Conservation (phyloP, 2,329 filamentous ascomycete species). For the Cephalotrichum gorgonifer region DNA sequence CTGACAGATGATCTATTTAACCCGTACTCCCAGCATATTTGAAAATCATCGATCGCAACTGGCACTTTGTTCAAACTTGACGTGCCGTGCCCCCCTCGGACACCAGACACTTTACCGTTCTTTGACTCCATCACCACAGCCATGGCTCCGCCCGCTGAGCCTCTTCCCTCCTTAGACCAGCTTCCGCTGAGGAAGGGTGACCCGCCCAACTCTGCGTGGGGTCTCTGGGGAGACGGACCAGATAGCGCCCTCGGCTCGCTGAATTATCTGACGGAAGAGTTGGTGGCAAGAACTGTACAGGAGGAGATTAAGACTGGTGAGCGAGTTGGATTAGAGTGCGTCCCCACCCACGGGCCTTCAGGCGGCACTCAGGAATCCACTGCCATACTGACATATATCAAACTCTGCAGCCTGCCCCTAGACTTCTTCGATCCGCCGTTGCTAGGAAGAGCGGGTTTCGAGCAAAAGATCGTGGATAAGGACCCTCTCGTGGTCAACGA, state of each 20-base stretch:
- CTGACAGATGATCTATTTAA: too few species aligned
- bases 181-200: slow-evolving; percentile 7
- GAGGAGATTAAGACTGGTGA: slow-evolving; percentile 9
- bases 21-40: too few species aligned
- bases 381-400: background rate
- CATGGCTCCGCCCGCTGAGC: slow-evolving; percentile 1
- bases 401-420: slow-evolving; percentile 8
- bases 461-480: slow-evolving; percentile 10
- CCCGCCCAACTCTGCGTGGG: slow-evolving; percentile 10
- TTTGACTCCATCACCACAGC: background rate
- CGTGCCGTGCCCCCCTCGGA: too few species aligned
- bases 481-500: slow-evolving; percentile 10
- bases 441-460: slow-evolving; percentile 8
- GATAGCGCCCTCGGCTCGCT: slow-evolving; percentile 7
- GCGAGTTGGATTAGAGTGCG: slow-evolving; percentile 10
- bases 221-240: slow-evolving; percentile 7
- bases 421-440: slow-evolving; percentile 9
- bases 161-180: slow-evolving; percentile 3
- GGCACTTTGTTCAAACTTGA: too few species aligned
- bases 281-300: slow-evolving; percentile 5
- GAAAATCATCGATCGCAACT: too few species aligned
- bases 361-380: background rate
- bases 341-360: background rate
- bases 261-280: slow-evolving; percentile 10
- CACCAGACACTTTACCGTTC: too few species aligned